Conservation (phyloP, 2,329 filamentous ascomycete genomes). For the Pseudogymnoascus sp. region DNA sequence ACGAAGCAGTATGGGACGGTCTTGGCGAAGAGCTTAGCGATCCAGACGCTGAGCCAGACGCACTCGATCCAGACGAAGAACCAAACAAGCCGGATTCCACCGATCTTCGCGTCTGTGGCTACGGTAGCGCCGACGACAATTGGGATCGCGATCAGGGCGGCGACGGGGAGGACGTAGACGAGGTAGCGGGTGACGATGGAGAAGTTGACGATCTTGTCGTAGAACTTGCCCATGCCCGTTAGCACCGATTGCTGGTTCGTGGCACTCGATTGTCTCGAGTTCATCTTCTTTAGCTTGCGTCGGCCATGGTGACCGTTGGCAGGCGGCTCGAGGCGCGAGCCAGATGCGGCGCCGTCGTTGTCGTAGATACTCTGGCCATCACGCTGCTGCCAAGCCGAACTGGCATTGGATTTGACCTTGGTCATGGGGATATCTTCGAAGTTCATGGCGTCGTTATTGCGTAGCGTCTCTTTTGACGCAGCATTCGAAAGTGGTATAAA, state of each 20-base stretch:
- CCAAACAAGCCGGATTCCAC: constrained; percentile 45
- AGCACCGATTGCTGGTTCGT: constrained; percentile 46
- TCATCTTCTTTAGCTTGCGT: constrained; percentile 36
- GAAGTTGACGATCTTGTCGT: constrained; percentile 55
- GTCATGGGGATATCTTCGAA: constrained; percentile 4
- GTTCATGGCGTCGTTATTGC: not conserved
- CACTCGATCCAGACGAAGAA: constrained; percentile 64
- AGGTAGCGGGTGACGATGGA: constrained; percentile 58
- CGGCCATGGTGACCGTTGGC: constrained; percentile 32
- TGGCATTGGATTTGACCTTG: not conserved
- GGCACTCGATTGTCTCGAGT: constrained; percentile 35
- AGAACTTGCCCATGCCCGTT: constrained; percentile 58
- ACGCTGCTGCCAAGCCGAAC: constrained; percentile 9
- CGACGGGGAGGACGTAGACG: constrained; percentile 58
- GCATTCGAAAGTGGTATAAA: not conserved
- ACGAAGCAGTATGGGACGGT: constrained; percentile 54
- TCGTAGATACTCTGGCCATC: constrained; percentile 8
- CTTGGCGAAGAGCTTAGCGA: constrained; percentile 56
- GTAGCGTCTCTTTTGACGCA: constrained; percentile 2
- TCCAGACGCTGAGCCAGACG: constrained; percentile 60
- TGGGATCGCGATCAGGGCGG: constrained; percentile 51
- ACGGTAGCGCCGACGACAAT: constrained; percentile 46
- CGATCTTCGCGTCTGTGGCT: constrained; percentile 32
- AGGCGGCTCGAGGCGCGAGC: not conserved
- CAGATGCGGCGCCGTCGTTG: constrained; percentile 8